Base-by-base conservation (phyloP, 1,284 basidiomycete species). In the Pseudozyma hubeiensis region DNA sequence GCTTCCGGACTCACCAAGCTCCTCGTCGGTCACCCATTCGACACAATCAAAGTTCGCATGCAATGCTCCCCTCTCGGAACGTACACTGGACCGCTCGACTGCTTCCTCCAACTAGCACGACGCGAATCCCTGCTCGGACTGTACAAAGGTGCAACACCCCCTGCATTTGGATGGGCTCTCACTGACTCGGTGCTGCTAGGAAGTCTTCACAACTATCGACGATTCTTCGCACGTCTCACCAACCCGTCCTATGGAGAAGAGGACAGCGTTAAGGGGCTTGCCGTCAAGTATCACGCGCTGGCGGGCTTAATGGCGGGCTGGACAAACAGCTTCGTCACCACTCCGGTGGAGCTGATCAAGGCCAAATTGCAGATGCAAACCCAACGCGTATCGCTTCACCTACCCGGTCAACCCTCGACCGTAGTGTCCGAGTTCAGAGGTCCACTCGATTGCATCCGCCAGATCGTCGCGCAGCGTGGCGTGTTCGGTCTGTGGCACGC, bases 311-410 rank as follows among this genome's bases (percentile, higher is more conserved):
- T 89, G 73, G 91, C 91, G 7, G 91, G 92, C 3, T 87, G 89
- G 84, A 93, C 91, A 4, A 92, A 91, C 87, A 90, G 81, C 50
- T 75, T 90, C 19, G 84, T 92, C 29, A 81, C 78, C 3, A 91
- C 90, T 1, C 91, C 91, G 0, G 87, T 92, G 49, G 91, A 79
- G 51, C 60, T 76, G 8, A 48, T 81, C 31, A 75, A 85, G 89
- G 91, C 92, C 47, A 92, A 92, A 79, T 86, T 93, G 16, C 91
- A 92, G 81, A 87, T 93, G 79, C 91, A 93, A 79, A 87, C 87
- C 17, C 88, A 91, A 82, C 87, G 88, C 58, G 84, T 37, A 82
- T 86, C 14, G 78, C 45, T 85, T 39, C 77, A 63, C 29, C 49
- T 70, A 0, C 63, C 74, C 9, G 54, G 64, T 5, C 39, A 48